Evolutionary conservation across 2,329 filamentous ascomycete genomes (phyloP), one percentile per base, ranked within the genome.

Genomic region (Penicillium freii): DNA sequence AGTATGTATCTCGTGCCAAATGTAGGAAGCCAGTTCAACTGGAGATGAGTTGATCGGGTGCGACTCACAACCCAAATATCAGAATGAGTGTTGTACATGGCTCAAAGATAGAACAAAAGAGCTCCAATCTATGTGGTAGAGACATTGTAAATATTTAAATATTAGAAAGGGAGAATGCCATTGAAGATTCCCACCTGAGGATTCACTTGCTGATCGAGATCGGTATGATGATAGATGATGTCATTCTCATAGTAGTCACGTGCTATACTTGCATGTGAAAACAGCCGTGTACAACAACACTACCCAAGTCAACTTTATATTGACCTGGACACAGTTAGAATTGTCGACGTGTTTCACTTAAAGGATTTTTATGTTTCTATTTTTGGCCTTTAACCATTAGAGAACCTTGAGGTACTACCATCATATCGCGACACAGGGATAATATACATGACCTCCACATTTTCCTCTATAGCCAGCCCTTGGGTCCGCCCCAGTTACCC

Each of bases 401-500:
- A 19, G 10, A n/a, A 17, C n/a, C 8, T 33, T 3, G 8, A 31
- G 38, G 25, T 25, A n/a, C n/a, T 15, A 25, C 17, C 39, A 31
- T 29, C 27, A 19, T 27, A 17, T 56, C 25, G n/a, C 51, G 15
- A 29, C 17, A 40, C 4, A 25, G 29, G 29, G 13, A 51, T 56
- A 47, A 47, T 45, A n/a, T 56, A 56, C 54, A 56, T 2, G 17
- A n/a, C n/a, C 21, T 49, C 13, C 8, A 23, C 19, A 13, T 13
- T 9, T 33, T 34, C 17, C 11, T 50, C 33, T 29, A 56, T 9
- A 63, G 59, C 74, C 73, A 85, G 0, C 84, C 84, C 68, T 82
- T 84, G 0, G 84, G 82, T 6, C 84, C 84, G 23, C 76, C 84
- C 84, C 85, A 87, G 8, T 77, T 82, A 6, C 84, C 85, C 73